Evolutionary conservation across 768 basidiomycete genomes (phyloP).

Genomic region (Cantharellus anzutake): DNA sequence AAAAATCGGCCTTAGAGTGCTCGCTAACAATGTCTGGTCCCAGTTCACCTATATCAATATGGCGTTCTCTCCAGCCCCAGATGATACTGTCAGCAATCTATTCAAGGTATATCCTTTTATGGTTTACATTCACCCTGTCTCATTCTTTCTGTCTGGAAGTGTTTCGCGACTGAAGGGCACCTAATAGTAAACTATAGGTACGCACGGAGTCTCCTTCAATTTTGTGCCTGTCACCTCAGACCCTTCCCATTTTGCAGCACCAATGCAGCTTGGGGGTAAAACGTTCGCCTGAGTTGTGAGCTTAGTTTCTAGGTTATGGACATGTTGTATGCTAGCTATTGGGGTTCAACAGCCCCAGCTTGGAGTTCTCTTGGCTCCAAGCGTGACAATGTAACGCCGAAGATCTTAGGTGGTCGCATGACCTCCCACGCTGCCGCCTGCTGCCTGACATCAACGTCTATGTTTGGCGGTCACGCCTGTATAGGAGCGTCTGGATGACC

Average conservation of each 20-base stretch:
- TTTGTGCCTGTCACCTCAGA: background rate
- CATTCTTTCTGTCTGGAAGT: conserved; percentile 23
- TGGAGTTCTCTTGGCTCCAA: no score
- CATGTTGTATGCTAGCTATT: no score
- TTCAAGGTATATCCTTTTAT: conserved; percentile 34
- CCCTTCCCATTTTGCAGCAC: conserved; percentile 22
- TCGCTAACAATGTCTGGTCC: background rate
- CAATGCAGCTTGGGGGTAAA: conserved; percentile 43
- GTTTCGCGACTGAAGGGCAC: conserved; percentile 73
- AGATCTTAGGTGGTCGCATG: no score
- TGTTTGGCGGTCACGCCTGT: no score
- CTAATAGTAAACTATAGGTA: conserved; percentile 86
- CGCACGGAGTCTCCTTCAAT: conserved; percentile 8
- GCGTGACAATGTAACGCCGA: no score
- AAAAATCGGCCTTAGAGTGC: background rate
- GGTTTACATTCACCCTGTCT: background rate
- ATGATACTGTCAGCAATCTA: conserved; percentile 62
- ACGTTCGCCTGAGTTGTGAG: background rate
- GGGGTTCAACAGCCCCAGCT: no score
- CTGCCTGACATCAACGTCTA: no score
- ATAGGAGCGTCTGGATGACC: no score
- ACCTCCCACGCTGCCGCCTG: no score
- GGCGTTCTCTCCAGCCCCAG: conserved; percentile 66
- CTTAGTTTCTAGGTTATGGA: background rate
- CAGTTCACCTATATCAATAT: conserved; percentile 41